Evolutionary conservation across 2,329 filamentous ascomycete species (phyloP).

Genomic region (Cercospora janseana): DNA sequence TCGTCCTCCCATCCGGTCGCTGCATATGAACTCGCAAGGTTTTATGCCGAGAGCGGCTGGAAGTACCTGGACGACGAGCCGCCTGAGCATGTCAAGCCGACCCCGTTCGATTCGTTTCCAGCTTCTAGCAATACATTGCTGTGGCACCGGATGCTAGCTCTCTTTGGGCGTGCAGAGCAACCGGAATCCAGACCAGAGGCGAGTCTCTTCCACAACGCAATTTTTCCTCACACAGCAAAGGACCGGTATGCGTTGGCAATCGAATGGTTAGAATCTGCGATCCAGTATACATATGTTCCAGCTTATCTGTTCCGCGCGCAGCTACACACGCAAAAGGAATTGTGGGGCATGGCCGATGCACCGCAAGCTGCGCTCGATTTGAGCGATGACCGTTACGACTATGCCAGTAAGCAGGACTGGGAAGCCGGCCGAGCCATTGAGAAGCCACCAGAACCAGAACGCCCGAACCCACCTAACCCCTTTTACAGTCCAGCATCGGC

Average conservation of each 20-base stretch:
- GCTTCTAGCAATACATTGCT: neutral
- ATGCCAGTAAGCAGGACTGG: conserved; percentile 27
- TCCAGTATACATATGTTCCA: conserved; percentile 28
- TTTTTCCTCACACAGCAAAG: conserved; percentile 30
- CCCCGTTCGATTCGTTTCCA: conserved; percentile 36
- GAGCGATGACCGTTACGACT: conserved; percentile 29
- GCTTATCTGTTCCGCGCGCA: conserved; percentile 31
- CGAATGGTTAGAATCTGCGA: conserved; percentile 32
- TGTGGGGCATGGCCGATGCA: conserved; percentile 28
- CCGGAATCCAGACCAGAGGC: conserved; percentile 18
- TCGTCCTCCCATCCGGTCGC: conserved; percentile 42
- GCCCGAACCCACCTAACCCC: conserved; percentile 27
- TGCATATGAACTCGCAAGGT: conserved; percentile 40
- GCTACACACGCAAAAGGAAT: conserved; percentile 28
- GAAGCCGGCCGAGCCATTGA: conserved; percentile 11
- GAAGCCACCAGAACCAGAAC: conserved; percentile 10
- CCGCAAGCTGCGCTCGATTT: conserved; percentile 28
- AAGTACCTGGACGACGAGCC: conserved; percentile 38
- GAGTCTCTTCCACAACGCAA: conserved; percentile 31
- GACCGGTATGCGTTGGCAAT: conserved; percentile 30
- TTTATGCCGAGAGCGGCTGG: conserved; percentile 39
- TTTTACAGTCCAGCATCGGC: conserved; percentile 26
- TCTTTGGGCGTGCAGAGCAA: conserved; percentile 12
- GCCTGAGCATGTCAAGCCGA: conserved; percentile 36
- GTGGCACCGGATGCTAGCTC: neutral